Evolutionary conservation across 2,329 filamentous ascomycete species (phyloP).

Genomic region (Diaporthe sp.): DNA sequence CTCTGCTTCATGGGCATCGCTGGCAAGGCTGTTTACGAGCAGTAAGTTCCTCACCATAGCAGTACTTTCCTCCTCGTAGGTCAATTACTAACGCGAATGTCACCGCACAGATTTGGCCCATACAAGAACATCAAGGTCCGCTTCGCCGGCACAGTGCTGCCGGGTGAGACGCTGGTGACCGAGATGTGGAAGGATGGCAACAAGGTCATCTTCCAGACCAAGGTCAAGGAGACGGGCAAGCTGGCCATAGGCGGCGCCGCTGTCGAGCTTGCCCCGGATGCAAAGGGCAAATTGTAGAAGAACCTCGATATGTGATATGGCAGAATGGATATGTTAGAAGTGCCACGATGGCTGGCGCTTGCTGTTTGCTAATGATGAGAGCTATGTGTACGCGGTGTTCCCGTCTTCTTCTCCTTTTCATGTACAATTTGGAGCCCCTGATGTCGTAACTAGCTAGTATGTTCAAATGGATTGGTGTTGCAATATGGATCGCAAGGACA

Average conservation of each 20-base stretch:
- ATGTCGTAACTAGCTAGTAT: neutral
- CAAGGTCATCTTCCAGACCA: slow-evolving; percentile 86
- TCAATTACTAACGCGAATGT: neutral
- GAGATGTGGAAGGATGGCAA: slow-evolving; percentile 95
- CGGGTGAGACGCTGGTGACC: slow-evolving; percentile 89
- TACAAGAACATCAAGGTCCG: slow-evolving; percentile 95
- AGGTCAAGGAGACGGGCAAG: slow-evolving; percentile 94
- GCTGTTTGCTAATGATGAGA: neutral
- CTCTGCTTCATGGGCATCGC: slow-evolving; percentile 94
- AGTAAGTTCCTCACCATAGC: slow-evolving; percentile 46
- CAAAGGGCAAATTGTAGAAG: slow-evolving; percentile 49
- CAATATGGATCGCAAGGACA: neutral
- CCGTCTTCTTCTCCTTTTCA: neutral
- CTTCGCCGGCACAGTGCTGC: slow-evolving; percentile 88
- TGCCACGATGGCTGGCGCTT: neutral
- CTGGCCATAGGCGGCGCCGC: slow-evolving; percentile 85
- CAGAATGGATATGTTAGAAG: neutral
- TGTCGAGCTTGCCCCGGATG: slow-evolving; percentile 74
- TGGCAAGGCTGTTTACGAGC: slow-evolving; percentile 89
- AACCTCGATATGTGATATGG: neutral
- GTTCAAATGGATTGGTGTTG: neutral
- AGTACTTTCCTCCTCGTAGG: neutral
- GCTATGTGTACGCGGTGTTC: neutral
- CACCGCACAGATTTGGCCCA: slow-evolving; percentile 70
- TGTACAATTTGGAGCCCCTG: slow-evolving; percentile 9